These are phyloP conservation scores for Trichoderma sp. DNA, from an alignment of 2,329 filamentous ascomycete species.

Conservation along the genomic window DNA sequence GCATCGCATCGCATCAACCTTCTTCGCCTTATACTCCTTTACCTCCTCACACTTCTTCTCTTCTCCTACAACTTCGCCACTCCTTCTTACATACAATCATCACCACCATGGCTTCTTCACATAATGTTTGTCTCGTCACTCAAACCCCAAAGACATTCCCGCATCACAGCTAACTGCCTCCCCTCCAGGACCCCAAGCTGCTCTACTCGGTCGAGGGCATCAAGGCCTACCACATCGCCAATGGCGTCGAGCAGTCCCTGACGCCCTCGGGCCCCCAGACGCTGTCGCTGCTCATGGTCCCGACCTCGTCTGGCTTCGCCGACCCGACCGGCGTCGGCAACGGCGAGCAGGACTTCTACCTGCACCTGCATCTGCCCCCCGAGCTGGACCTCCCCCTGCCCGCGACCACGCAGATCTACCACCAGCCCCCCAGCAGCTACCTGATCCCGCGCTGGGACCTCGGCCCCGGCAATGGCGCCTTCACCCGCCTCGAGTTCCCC, in stretches of 20 bases:
- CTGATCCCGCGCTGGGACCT: slow-evolving; percentile 95
- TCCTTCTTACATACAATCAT: background rate
- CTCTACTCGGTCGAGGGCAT: slow-evolving; percentile 79
- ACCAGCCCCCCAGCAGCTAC: slow-evolving; percentile 90
- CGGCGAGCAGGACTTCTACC: slow-evolving; percentile 89
- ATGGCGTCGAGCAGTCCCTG: slow-evolving; percentile 81
- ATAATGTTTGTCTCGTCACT: slow-evolving; percentile 20
- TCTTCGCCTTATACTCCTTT: background rate
- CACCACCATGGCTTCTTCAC: slow-evolving; percentile 25
- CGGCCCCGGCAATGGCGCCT: slow-evolving; percentile 82
- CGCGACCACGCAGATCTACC: slow-evolving; percentile 95
- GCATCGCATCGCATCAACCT: slow-evolving; percentile 7
- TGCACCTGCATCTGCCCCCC: slow-evolving; percentile 90
- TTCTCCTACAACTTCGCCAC: background rate
- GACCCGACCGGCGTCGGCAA: slow-evolving; percentile 56
- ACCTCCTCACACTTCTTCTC: background rate
- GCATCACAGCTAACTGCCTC: slow-evolving; percentile 4
- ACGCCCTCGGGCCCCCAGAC: slow-evolving; percentile 88
- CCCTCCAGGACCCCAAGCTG: slow-evolving; percentile 60
- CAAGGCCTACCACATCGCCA: slow-evolving; percentile 84
- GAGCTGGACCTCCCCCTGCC: slow-evolving; percentile 92
- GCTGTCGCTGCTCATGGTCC: slow-evolving; percentile 92
- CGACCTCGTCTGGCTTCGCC: slow-evolving; percentile 75
- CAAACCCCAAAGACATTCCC: fast-evolving
- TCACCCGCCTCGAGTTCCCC: slow-evolving; percentile 92